Evolutionary conservation across 306 rosid genomes (phyloP), one percentile per base, ranked within the genome.

Genomic region (Ziziphus jujuba): DNA sequence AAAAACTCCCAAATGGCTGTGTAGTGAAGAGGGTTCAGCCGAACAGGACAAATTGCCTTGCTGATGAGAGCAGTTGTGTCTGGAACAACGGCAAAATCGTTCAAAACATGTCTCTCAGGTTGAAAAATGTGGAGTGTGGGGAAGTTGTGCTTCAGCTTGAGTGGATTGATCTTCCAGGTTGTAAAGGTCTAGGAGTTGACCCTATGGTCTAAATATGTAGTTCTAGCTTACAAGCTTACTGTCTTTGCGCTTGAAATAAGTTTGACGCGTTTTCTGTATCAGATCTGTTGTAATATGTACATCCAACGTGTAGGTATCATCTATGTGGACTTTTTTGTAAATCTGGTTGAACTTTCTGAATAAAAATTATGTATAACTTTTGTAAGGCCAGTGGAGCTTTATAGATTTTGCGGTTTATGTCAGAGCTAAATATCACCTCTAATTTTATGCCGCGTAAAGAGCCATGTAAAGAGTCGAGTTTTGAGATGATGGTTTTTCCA

Each of bases 81-180:
- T 88, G 85, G 95, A 57, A 72, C 23, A 54, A 77, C 14, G 97
- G 92, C 2, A 85, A 74, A 19, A 54, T 90, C 14, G 23, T 80
- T 9, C 99, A 90, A 76, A 80, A 83, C 70, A 90, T 90, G 95
- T 43, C 72, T 66, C 84, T 93, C 28, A 76, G 87, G 49, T 69
- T 93, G 83, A 74, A 68, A 74, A 90, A 93, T 43, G 97, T 85
- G 3, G 96, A 90, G 75, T 43, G 88, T 8, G 99, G 96, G 0
- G 93, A 93, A 49, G 4, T 93, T 5, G 70, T 68, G 54, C 66
- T 79, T 22, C 88, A 90, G 77, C 48, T 93, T 53, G 87, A 90
- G 73, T 85, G 92, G 90, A 77, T 85, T 28, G 69, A 87, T 67
- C 19, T 78, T 71, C 72, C 80, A 0, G 91, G 89, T 28, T 75